Evolutionary conservation across 257 asterid species (phyloP).

Genomic region (Eustoma russellianum): DNA sequence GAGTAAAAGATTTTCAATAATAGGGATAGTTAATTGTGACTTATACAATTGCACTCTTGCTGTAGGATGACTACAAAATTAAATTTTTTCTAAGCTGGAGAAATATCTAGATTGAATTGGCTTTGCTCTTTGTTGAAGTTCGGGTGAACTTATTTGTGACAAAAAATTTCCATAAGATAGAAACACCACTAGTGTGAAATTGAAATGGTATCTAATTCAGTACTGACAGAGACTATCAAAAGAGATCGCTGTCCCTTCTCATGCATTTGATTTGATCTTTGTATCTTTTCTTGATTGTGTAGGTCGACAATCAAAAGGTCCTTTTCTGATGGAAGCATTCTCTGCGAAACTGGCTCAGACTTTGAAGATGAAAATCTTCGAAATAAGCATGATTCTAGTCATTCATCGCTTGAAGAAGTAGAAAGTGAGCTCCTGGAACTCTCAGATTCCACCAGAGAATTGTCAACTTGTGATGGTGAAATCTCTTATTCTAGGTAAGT

Average conservation of each 20-base stretch:
- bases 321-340: constrained; percentile 78
- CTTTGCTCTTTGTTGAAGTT: not conserved
- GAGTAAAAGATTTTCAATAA: too few relatives aligned
- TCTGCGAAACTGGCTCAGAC: constrained; percentile 38
- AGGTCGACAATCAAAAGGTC: constrained; percentile 78
- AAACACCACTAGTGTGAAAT: not conserved
- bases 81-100: too few relatives aligned
- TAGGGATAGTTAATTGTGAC: too few relatives aligned
- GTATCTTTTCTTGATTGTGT: constrained; percentile 13
- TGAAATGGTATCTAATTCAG: too few relatives aligned
- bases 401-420: constrained; percentile 23
- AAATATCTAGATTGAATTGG: too few relatives aligned
- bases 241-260: too few relatives aligned
- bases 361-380: constrained; percentile 36
- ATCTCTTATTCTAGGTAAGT: constrained; percentile 48
- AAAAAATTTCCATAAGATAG: constrained; percentile 1
- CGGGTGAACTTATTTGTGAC: not conserved
- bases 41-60: too few relatives aligned
- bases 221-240: too few relatives aligned
- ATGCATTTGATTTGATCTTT: too few relatives aligned
- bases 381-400: constrained; percentile 32
- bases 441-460: constrained; percentile 53
- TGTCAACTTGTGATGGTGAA: constrained; percentile 47
- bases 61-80: too few relatives aligned
- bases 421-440: constrained; percentile 28